Base-by-base conservation (phyloP, 164 flowering plant genomes). In the Kingdonia uniflora region DNA sequence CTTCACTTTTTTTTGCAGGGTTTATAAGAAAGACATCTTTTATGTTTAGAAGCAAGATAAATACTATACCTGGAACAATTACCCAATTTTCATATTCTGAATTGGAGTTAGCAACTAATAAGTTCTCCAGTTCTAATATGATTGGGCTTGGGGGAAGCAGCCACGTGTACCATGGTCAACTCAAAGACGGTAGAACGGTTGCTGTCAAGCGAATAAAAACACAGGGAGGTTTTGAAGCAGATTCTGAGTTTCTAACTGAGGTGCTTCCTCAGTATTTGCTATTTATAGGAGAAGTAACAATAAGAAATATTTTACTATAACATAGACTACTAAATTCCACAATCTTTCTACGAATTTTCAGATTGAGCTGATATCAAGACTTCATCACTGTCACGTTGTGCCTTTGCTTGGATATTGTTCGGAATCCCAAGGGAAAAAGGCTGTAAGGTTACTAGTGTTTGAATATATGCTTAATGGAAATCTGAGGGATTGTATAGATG, bases 71-170 rank as follows among this genome's bases (percentile, higher is more conserved):
- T 62, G 95, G 87, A 55, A 65, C 79, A 20, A 66, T 86, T 5
- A 39, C 60, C 56, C 84, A 71, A 35, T 92, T 88, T 62, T 63
- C 95, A 14, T 88, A 79, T 68, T 62, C 65, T 19, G 95, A 88
- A 37, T 58, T 92, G 79, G 95, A 84, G 65, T 54, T 48, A 56
- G 91, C 95, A 46, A 86, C 99, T 33, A 64, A 84, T 52, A 84
- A 65, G 64, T 92, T 92, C 66, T 84, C 87, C 41, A 60, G 68
- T 51, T 61, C 76, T 59, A 84, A 81, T 66, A 62, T 86, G 44
- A 66, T 88, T 38, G 99, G 97, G 52, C 65, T 77, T 57, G 99
- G 99, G 23, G 99, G 89, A 58, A 84, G 95, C 73, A 88, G 99
- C 73, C 71, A 65, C 64, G 99, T 92, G 14, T 88, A 86, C 62